Percentiles rank a stretch among this genome's conserved stretches.
These are phyloP conservation scores for Aureobasidium pullulans DNA, from an alignment of 2,329 filamentous ascomycete species.

Conservation along the genomic window DNA sequence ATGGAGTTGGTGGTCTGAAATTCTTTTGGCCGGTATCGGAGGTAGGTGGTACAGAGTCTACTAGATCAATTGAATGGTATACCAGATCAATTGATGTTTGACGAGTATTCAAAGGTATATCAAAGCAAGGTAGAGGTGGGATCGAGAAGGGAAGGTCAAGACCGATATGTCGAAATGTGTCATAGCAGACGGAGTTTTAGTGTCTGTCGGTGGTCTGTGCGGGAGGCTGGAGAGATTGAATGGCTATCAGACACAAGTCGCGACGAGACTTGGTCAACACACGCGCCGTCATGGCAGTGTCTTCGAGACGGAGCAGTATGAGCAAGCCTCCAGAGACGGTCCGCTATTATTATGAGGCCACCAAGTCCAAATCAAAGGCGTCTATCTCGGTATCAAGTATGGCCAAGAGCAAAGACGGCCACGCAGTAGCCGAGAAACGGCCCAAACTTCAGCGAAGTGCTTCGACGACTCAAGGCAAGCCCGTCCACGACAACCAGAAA, in stretches of 20 bases:
- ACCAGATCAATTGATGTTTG: background rate
- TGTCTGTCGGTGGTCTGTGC: background rate
- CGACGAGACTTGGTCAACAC: background rate
- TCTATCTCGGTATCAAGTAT: background rate
- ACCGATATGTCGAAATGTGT: constrained; percentile 10
- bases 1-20: background rate
- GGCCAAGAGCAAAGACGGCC: background rate
- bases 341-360: background rate
- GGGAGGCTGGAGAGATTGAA: background rate
- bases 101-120: background rate
- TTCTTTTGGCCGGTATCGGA: constrained; percentile 11
- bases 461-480: background rate
- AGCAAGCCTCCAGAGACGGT: background rate
- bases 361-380: background rate
- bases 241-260: background rate
- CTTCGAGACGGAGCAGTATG: background rate
- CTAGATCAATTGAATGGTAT: background rate
- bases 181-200: constrained; percentile 5
- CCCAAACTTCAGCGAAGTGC: constrained; percentile 5
- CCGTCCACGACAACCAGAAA: background rate
- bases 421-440: background rate
- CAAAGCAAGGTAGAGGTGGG: background rate
- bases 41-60: background rate
- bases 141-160: background rate
- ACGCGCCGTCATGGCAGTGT: background rate